phyloP scores from a whole-genome alignment of 177 flowering plant species.

The Vitis hybrid region DNA sequence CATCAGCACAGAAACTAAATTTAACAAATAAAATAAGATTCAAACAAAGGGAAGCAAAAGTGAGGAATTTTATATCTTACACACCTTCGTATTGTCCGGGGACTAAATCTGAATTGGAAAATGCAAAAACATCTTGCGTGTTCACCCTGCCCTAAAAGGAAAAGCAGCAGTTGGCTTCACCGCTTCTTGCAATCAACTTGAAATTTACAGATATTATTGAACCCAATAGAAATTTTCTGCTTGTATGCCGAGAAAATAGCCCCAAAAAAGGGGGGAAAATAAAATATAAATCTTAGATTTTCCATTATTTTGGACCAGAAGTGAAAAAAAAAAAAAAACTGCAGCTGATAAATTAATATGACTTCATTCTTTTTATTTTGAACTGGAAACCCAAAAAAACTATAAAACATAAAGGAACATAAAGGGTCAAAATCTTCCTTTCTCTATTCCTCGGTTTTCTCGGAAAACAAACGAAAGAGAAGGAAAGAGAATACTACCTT shows the following conservation, averaged over 20 bases:
- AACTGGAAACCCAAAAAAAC: too few relatives aligned
- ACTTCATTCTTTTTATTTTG: too few relatives aligned
- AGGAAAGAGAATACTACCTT: slow-evolving; percentile 48
- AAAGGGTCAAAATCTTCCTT: too few relatives aligned
- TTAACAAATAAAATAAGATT: neutral
- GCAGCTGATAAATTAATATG: too few relatives aligned
- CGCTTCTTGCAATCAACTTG: neutral
- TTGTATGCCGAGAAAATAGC: too few relatives aligned
- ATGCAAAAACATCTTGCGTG: slow-evolving; percentile 70
- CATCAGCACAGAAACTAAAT: neutral
- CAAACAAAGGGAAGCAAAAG: neutral
- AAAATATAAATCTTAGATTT: too few relatives aligned
- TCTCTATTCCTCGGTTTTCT: neutral
- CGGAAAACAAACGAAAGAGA: neutral
- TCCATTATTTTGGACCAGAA: too few relatives aligned
- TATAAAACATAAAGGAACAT: too few relatives aligned
- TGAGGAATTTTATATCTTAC: neutral
- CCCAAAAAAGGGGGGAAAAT: neutral
- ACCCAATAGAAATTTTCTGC: too few relatives aligned
- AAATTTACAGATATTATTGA: neutral
- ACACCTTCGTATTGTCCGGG: slow-evolving; percentile 97
- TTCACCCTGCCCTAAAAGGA: slow-evolving; percentile 75
- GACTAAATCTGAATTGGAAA: slow-evolving; percentile 83
- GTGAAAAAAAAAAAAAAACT: too few relatives aligned
- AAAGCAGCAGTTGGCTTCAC: neutral